Evolutionary conservation across 2,329 filamentous ascomycete species (phyloP).

Genomic region (Scytalidium lignicola): DNA sequence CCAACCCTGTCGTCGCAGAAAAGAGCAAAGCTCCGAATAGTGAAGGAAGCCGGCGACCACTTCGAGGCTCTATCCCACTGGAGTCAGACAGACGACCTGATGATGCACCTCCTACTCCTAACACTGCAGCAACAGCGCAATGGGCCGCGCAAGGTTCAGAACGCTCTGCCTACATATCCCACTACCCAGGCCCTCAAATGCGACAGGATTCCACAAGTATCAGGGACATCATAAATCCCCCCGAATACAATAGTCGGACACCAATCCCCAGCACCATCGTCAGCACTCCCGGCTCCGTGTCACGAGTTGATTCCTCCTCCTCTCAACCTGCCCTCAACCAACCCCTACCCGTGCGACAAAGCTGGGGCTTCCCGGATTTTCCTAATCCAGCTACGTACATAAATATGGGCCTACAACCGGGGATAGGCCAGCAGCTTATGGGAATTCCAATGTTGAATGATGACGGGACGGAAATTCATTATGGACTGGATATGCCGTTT

Average conservation of each 20-base stretch:
- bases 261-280: too few species aligned
- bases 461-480: constrained; percentile 1
- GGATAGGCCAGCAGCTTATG: neutral
- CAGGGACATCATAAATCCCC: too few species aligned
- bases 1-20: neutral
- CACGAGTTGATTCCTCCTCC: too few species aligned
- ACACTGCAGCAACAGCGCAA: neutral
- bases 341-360: too few species aligned
- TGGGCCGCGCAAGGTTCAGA: neutral
- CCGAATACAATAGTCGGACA: too few species aligned
- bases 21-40: neutral
- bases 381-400: neutral
- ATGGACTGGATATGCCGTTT: constrained; percentile 5
- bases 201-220: too few species aligned
- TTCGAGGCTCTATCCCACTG: neutral
- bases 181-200: too few species aligned
- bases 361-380: too few species aligned
- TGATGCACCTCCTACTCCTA: neutral
- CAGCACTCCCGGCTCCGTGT: too few species aligned
- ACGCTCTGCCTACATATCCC: too few species aligned
- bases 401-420: neutral
- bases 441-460: constrained; percentile 2
- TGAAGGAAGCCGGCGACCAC: neutral
- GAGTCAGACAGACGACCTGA: neutral
- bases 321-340: too few species aligned